Base-by-base conservation (phyloP, 257 asterid species). In the Forsythia viridissima region DNA sequence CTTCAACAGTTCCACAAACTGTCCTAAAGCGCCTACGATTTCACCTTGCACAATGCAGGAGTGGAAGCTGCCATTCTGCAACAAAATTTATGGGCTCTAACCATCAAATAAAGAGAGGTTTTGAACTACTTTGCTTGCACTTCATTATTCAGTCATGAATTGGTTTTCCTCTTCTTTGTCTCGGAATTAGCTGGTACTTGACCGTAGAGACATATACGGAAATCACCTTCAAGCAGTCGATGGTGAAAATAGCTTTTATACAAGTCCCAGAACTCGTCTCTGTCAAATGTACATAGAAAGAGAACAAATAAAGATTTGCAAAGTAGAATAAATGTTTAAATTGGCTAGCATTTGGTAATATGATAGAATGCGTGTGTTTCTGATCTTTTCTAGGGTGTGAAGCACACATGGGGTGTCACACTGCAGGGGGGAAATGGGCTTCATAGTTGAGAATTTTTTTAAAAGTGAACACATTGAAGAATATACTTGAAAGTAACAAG, bases 261-360 rank as follows among this genome's bases (percentile, higher is more conserved):
- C 85, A 95, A 80, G 76, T 91, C 96, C 99, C 99, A 95, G 78
- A 95, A 92, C 90, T 93, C 99, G 43, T 95, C 97, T 76, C 99
- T 95, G 96, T 71, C 81, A 78, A 71, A 75, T 18, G 72, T 39
- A 51, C 78, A 75, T 65, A 75, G 41, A 73, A 57, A 10, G 48
- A 40, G 67, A 75, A 71, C 40, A 65, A 57, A 79, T 66, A 66
- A 30, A 80, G 30, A 3, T 55, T 44, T 72, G 34, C 36, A n/a
- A 15, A 36, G 65, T 24, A 16, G 24, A 42, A 42, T 39, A 20
- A 74, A 39, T 57, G 63, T 68, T 20, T 52, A 66, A 46, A 8
- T 12, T 51, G 59, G 59, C n/a, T 51, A 51, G 59, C 15, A 15
- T 51, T 51, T 51, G 59, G 59, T 15, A 51, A 51, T 2, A 12